These are phyloP conservation scores for Styphnolobium japonicum DNA, from an alignment of 306 rosid genomes.

Conservation along the genomic window DNA sequence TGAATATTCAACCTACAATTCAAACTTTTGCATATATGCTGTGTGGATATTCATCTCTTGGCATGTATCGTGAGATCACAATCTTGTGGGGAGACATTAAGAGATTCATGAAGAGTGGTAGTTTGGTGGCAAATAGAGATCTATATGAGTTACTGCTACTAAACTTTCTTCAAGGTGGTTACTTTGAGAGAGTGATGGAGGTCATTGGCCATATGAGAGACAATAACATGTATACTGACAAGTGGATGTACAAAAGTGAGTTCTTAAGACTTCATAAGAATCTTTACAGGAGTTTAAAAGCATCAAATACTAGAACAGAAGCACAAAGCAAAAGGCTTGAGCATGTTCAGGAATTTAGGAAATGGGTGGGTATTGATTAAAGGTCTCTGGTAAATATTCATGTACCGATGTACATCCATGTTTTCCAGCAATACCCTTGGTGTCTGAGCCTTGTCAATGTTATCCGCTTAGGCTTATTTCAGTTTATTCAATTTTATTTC, in stretches of 20 bases:
- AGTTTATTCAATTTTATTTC: conserved; percentile 1
- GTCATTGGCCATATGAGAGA: conserved; percentile 60
- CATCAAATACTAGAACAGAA: conserved; percentile 67
- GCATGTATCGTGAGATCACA: conserved; percentile 70
- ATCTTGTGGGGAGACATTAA: conserved; percentile 88
- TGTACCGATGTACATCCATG: not conserved
- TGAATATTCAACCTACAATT: conserved; percentile 52
- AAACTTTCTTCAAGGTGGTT: conserved; percentile 76
- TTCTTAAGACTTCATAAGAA: conserved; percentile 71
- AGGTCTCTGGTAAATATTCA: conserved; percentile 7
- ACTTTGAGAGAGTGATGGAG: conserved; percentile 95
- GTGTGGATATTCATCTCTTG: conserved; percentile 59
- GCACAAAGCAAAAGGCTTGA: conserved; percentile 71
- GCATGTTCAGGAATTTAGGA: conserved; percentile 65
- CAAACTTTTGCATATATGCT: conserved; percentile 58
- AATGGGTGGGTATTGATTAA: conserved; percentile 60
- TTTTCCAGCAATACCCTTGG: not conserved
- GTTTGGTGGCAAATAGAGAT: conserved; percentile 50
- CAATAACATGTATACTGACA: conserved; percentile 56
- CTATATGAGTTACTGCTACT: conserved; percentile 65
- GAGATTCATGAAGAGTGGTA: conserved; percentile 52
- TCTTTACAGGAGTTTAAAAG: conserved; percentile 69
- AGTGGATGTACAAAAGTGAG: conserved; percentile 70
- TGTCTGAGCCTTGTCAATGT: not conserved
- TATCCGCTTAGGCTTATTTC: conserved; percentile 1